A percentile compares a stretch with the other conserved stretches of the same genome.
phyloP scores from a whole-genome alignment of 768 basidiomycete genomes.

The Russula virescens region DNA sequence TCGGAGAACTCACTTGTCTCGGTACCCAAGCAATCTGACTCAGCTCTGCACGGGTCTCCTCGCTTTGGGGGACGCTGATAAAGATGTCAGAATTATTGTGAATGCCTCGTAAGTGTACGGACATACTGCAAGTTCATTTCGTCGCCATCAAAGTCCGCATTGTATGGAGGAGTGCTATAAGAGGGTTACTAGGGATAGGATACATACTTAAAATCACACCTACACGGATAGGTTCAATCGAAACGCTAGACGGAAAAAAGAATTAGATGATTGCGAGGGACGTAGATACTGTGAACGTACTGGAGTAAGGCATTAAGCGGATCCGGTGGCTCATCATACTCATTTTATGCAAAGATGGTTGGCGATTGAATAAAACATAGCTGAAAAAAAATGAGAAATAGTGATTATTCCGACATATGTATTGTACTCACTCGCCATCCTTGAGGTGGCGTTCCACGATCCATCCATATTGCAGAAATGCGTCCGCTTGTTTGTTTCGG shows the following conservation, averaged over 20 bases:
- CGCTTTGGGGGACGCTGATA: constrained; percentile 87
- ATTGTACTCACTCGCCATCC: constrained; percentile 85
- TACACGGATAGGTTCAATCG: constrained; percentile 97
- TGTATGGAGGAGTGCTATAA: constrained; percentile 87
- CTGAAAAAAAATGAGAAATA: constrained; percentile 35
- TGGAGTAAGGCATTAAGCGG: constrained; percentile 96
- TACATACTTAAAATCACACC: constrained; percentile 33
- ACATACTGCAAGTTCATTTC: constrained; percentile 99
- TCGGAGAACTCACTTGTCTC: constrained; percentile 58
- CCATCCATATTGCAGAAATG: constrained; percentile 96
- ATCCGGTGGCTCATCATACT: constrained; percentile 99
- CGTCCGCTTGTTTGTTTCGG: constrained; percentile 93
- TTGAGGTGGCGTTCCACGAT: constrained; percentile 96
- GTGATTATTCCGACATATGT: background rate
- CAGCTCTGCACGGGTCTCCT: constrained; percentile 97
- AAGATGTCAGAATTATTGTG: constrained; percentile 14
- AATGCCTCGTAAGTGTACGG: background rate
- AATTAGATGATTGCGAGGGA: constrained; percentile 6
- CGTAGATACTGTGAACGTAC: constrained; percentile 42
- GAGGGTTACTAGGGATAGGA: constrained; percentile 28
- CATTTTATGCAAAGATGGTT: constrained; percentile 99
- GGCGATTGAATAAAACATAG: constrained; percentile 94
- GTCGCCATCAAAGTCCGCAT: constrained; percentile 99
- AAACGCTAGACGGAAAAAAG: constrained; percentile 58
- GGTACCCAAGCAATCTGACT: constrained; percentile 99